Conservation (phyloP, 352 stramenopile species). For the Globisporangium spinosum region DNA sequence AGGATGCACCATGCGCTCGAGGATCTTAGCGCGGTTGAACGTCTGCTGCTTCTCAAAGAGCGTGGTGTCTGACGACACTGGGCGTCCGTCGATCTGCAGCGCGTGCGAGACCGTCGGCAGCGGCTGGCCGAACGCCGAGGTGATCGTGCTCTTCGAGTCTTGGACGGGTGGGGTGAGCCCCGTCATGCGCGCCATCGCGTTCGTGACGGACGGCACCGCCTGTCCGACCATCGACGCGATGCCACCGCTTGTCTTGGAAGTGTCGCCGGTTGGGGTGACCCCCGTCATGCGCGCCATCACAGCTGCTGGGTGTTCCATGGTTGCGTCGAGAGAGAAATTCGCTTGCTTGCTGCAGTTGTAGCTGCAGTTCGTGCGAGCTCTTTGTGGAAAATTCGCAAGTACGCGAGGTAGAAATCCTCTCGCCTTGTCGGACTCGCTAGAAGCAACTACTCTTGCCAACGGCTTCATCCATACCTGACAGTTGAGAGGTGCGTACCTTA, state of each 20-base stretch:
- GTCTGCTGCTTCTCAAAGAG: constrained; percentile 26
- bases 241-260: constrained; percentile 12
- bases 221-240: constrained; percentile 18
- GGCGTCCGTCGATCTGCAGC: constrained; percentile 28
- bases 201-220: constrained; percentile 2
- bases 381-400: background rate
- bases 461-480: background rate
- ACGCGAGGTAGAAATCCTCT: background rate
- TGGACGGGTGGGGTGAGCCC: constrained; percentile 20
- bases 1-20: constrained; percentile 88
- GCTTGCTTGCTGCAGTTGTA: constrained; percentile 1
- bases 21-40: constrained; percentile 36
- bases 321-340: constrained; percentile 1
- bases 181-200: constrained; percentile 23
- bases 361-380: background rate
- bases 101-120: constrained; percentile 28
- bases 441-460: background rate
- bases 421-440: no score
- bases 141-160: constrained; percentile 27
- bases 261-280: constrained; percentile 17
- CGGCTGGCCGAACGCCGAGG: constrained; percentile 30
- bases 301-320: constrained; percentile 29
- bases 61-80: constrained; percentile 28
- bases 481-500: background rate
- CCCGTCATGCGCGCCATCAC: constrained; percentile 29